Evolutionary conservation across 1,284 basidiomycete species (phyloP), one percentile per base, ranked within the genome.

Genomic region (Amylostereum chailletii): DNA sequence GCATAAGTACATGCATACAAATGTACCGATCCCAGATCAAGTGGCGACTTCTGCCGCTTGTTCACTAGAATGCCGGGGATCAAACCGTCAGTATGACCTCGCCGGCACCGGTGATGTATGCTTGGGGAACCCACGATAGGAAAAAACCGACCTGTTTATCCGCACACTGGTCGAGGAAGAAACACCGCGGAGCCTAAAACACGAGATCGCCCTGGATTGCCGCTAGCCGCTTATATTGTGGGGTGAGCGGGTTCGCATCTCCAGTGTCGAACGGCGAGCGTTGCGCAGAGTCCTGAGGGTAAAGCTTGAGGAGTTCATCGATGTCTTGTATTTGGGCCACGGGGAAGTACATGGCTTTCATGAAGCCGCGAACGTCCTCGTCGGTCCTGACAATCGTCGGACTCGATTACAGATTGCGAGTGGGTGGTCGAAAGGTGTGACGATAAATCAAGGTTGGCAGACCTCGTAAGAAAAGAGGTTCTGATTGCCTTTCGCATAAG

Each of bases 191-290:
- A 0, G 67, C 75, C 48, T 79, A 75, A 61, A 81, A 79, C 1
- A 71, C 64, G 3, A 62, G 58, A 50, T 80, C 78, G 0, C 75
- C 77, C 42, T 65, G 64, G 51, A 79, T 62, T 0, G 76, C 66
- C 3, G 77, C 70, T 2, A 79, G 56, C 10, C 77, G 65, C 59
- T 80, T 76, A 63, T 65, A 79, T 50, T 79, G 65, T 0, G 73
- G 71, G 0, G 71, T 68, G 10, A 79, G 50, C 0, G 65, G 67
- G 51, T 78, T 74, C 3, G 68, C 41, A 33, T 62, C 51, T 0
- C 74, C 69, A 0, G 78, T 80, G 47, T 67, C 62, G 54, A 71
- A 81, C 0, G 79, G 79, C 1, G 77, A 78, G 3, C 78, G 76
- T 55, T 71, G 56, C 0, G 62, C 63, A 37, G 70, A 60, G 49